Evolutionary conservation across 352 stramenopile genomes (phyloP).

Genomic region (Globisporangium solare): DNA sequence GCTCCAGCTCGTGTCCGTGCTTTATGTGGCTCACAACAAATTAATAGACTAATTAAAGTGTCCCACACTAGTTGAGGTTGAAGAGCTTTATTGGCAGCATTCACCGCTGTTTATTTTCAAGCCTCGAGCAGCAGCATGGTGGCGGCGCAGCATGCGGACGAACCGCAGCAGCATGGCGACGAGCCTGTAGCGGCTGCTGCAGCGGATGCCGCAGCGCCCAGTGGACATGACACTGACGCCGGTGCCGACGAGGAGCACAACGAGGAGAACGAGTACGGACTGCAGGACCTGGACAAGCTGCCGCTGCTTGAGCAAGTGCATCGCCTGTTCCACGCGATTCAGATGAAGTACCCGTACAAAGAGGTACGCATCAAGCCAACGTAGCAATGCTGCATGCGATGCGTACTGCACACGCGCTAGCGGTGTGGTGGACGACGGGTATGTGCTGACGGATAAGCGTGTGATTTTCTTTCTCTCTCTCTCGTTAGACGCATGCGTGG

Average conservation of each 20-base stretch:
- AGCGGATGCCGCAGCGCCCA: not conserved
- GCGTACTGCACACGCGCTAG: too few relatives aligned
- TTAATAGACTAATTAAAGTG: too few relatives aligned
- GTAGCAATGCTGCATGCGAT: not conserved
- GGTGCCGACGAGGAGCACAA: constrained; percentile 7
- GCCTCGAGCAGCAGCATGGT: too few relatives aligned
- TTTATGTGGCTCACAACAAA: not conserved
- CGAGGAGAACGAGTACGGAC: constrained; percentile 61
- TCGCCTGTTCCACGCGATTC: constrained; percentile 79
- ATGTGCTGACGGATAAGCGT: not conserved
- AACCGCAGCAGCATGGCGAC: not conserved
- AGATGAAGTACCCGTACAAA: constrained; percentile 78
- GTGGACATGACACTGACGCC: not conserved
- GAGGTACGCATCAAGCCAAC: constrained; percentile 29
- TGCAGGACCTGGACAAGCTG: constrained; percentile 54
- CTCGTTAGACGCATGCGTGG: constrained; percentile 62
- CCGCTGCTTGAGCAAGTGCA: constrained; percentile 84
- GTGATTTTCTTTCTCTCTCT: not conserved
- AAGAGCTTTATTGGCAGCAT: too few relatives aligned
- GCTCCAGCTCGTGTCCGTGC: too few relatives aligned
- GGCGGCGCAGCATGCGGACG: not conserved
- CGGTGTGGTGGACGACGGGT: not conserved
- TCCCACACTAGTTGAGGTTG: too few relatives aligned
- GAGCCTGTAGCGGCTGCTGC: not conserved
- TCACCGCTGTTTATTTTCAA: too few relatives aligned